phyloP scores from a whole-genome alignment of 2,329 filamentous ascomycete genomes.

The Chalaropsis ovoidea region DNA sequence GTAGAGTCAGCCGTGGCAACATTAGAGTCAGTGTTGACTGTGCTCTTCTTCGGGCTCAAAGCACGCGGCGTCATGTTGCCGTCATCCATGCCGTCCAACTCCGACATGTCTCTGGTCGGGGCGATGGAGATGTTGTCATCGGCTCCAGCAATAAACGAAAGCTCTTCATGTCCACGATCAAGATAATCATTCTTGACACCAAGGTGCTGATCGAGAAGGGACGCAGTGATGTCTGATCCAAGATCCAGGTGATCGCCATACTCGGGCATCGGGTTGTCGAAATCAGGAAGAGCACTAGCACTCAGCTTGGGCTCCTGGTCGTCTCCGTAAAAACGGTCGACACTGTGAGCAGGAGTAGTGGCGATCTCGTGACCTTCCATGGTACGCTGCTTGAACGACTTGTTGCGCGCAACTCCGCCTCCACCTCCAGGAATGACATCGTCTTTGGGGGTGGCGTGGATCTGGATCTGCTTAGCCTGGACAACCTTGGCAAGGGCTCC shows the following conservation, averaged over 20 bases:
- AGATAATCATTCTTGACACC: constrained; percentile 28
- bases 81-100: constrained; percentile 14
- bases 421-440: constrained; percentile 27
- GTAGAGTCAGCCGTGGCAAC: constrained; percentile 39
- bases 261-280: constrained; percentile 64
- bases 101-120: constrained; percentile 11
- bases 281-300: constrained; percentile 58
- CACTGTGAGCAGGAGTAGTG: constrained; percentile 48
- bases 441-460: constrained; percentile 30
- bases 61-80: constrained; percentile 43
- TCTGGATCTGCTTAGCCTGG: constrained; percentile 36
- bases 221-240: constrained; percentile 76
- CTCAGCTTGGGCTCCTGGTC: constrained; percentile 43
- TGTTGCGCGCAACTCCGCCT: constrained; percentile 48
- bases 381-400: constrained; percentile 57
- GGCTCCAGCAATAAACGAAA: constrained; percentile 24
- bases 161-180: constrained; percentile 18
- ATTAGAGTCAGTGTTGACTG: constrained; percentile 40
- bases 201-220: constrained; percentile 65
- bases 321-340: constrained; percentile 47
- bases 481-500: constrained; percentile 47
- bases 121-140: constrained; percentile 23
- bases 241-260: constrained; percentile 53
- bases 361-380: constrained; percentile 46
- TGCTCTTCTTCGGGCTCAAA: constrained; percentile 24